phyloP scores from a whole-genome alignment of 495 filamentous ascomycete species.

The Filosporella fistucella region DNA sequence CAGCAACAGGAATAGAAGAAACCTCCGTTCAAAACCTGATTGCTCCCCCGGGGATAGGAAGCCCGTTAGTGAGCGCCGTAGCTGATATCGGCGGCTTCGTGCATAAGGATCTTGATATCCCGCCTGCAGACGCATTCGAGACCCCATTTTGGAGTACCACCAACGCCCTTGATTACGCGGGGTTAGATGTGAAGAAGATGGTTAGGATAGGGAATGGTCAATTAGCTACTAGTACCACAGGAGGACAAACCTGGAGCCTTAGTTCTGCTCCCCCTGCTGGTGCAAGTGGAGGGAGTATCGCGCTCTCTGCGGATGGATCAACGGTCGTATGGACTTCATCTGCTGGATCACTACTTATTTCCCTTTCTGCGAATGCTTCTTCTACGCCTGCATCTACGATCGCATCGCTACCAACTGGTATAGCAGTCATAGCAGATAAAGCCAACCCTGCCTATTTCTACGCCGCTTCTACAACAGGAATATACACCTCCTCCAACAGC shows the following conservation, averaged over 20 bases:
- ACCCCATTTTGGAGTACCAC: constrained; percentile 43
- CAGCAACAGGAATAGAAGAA: constrained; percentile 58
- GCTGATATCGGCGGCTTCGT: constrained; percentile 56
- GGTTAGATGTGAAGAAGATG: constrained; percentile 44
- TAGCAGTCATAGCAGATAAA: constrained; percentile 49
- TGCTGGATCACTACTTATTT: constrained; percentile 11
- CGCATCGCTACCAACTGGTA: constrained; percentile 31
- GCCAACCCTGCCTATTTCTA: constrained; percentile 48
- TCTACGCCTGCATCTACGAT: too few species aligned
- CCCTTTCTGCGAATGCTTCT: not conserved
- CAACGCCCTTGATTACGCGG: constrained; percentile 53
- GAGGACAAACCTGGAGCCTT: constrained; percentile 36
- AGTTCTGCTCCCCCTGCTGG: constrained; percentile 39
- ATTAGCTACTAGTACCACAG: not conserved
- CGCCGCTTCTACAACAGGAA: constrained; percentile 34
- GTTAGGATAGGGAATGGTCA: constrained; percentile 37
- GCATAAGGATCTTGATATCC: constrained; percentile 37
- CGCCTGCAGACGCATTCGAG: constrained; percentile 44
- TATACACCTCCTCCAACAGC: constrained; percentile 27
- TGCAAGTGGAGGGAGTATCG: constrained; percentile 40
- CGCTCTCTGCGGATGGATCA: constrained; percentile 46
- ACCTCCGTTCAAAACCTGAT: constrained; percentile 49
- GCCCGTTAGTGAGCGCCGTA: constrained; percentile 49
- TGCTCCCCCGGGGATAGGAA: constrained; percentile 48
- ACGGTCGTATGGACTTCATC: constrained; percentile 44